phyloP scores from a whole-genome alignment of 768 basidiomycete genomes.

The Rickenella mellea region DNA sequence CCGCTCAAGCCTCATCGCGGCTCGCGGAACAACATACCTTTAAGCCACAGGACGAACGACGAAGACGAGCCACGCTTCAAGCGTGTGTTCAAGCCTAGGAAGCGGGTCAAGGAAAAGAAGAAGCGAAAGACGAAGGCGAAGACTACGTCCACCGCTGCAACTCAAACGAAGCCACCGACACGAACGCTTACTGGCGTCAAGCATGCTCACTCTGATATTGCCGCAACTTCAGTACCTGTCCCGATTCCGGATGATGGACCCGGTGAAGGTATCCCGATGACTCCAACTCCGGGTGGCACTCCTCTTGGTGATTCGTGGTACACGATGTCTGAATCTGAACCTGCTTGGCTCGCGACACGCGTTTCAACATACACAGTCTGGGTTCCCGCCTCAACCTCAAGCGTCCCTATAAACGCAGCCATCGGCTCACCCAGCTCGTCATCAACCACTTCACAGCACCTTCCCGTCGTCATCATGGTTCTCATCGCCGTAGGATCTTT shows the following conservation, averaged over 20 bases:
- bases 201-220: background rate
- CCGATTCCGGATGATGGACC: background rate
- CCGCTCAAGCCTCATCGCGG: no score
- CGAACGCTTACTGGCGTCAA: no score
- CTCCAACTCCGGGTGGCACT: background rate
- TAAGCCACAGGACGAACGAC: no score
- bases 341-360: background rate
- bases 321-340: background rate
- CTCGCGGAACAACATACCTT: no score
- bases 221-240: background rate
- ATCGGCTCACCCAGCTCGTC: background rate
- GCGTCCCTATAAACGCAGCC: background rate
- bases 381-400: background rate
- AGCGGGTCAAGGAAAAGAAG: background rate
- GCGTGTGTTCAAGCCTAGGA: background rate
- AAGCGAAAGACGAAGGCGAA: background rate
- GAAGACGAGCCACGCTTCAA: no score
- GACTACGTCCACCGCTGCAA: background rate
- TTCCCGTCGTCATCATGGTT: constrained; percentile 41
- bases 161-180: background rate
- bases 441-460: constrained; percentile 19
- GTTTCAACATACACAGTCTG: background rate
- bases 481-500: constrained; percentile 44
- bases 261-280: background rate
- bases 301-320: background rate